Evolutionary conservation across 768 basidiomycete genomes (phyloP).

Genomic region (Coprinellus aureogranulatus): DNA sequence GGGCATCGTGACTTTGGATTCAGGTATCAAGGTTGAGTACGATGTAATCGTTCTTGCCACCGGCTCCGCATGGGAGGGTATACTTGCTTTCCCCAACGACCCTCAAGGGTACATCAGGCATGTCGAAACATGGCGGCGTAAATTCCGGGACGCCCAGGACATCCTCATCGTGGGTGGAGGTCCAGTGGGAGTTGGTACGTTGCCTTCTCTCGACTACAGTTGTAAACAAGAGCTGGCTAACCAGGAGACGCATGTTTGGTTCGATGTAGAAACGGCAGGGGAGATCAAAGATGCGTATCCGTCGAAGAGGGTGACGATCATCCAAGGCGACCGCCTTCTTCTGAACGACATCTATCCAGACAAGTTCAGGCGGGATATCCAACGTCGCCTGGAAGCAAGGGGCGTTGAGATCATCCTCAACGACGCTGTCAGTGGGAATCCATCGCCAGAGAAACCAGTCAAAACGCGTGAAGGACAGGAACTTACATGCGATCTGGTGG

Average conservation of each 20-base stretch:
- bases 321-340: conserved; percentile 48
- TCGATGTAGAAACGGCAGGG: conserved; percentile 23
- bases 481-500: conserved; percentile 23
- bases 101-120: conserved; percentile 13
- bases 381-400: conserved; percentile 34
- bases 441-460: conserved; percentile 10
- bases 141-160: conserved; percentile 20
- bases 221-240: conserved; percentile 5
- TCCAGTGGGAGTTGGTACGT: conserved; percentile 25
- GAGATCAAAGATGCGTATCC: conserved; percentile 25
- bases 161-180: conserved; percentile 28
- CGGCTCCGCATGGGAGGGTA: conserved; percentile 47
- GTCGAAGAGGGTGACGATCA: conserved; percentile 50
- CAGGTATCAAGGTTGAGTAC: conserved; percentile 25
- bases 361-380: conserved; percentile 45
- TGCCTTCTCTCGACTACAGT: not conserved
- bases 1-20: conserved; percentile 5
- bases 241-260: not conserved
- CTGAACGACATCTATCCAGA: conserved; percentile 52
- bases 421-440: conserved; percentile 44
- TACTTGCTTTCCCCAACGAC: conserved; percentile 28
- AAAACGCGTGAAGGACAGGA: conserved; percentile 26
- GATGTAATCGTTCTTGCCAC: conserved; percentile 56
- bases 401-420: conserved; percentile 49
- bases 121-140: conserved; percentile 19